These are phyloP conservation scores for Bombardia bombarda DNA, from an alignment of 495 filamentous ascomycete genomes.

Conservation along the genomic window DNA sequence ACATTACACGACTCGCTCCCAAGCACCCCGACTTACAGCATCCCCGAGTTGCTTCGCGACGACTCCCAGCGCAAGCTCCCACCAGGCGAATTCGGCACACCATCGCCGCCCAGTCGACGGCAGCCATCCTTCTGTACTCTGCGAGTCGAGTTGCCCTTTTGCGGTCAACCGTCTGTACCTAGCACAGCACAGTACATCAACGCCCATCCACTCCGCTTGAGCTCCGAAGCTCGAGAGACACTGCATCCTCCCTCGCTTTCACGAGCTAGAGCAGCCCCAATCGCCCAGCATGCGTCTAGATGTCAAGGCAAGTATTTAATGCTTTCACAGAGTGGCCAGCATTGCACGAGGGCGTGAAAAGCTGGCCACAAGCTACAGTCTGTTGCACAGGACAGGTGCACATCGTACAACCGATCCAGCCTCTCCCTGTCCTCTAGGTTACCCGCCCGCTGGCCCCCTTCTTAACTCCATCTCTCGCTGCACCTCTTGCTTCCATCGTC, in stretches of 20 bases:
- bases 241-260: not conserved
- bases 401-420: too few relatives aligned
- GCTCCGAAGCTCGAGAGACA: conserved; percentile 11
- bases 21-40: conserved; percentile 1
- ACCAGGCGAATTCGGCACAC: not conserved
- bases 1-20: conserved; percentile 2
- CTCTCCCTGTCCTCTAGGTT: too few relatives aligned
- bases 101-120: conserved; percentile 3
- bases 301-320: conserved; percentile 66
- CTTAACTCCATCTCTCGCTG: conserved; percentile 3
- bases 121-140: not conserved
- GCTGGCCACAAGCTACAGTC: conserved; percentile 10
- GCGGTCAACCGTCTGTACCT: conserved; percentile 9
- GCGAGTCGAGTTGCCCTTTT: conserved; percentile 2
- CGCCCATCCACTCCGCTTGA: conserved; percentile 22
- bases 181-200: not conserved
- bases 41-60: conserved; percentile 2
- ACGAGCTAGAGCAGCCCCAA: not conserved
- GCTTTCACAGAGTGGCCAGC: conserved; percentile 6
- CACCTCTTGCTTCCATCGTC: too few relatives aligned
- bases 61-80: not conserved
- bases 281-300: conserved; percentile 73
- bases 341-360: conserved; percentile 5
- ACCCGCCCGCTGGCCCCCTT: conserved; percentile 5
- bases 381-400: not conserved